These are phyloP conservation scores for Thelonectria olida DNA, from an alignment of 2,329 filamentous ascomycete genomes.

Conservation along the genomic window DNA sequence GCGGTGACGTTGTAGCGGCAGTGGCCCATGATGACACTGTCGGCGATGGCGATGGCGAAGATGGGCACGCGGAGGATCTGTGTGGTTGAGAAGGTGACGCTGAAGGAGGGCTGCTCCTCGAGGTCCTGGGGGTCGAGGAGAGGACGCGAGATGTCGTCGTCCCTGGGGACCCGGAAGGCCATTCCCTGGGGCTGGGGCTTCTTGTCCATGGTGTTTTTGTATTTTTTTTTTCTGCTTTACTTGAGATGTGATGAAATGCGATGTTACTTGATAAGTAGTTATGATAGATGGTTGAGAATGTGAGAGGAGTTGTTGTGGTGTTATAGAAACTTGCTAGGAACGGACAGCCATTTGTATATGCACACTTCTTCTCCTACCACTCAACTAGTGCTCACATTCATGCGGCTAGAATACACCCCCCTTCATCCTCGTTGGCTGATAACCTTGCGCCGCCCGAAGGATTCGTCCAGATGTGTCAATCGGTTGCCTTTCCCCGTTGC, in stretches of 20 bases:
- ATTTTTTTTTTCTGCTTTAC: too few relatives aligned
- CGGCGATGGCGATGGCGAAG: conserved; percentile 27
- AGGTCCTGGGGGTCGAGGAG: conserved; percentile 28
- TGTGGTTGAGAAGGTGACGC: conserved; percentile 29
- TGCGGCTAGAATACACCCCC: neutral
- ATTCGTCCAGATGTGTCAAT: neutral
- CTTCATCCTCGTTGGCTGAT: neutral
- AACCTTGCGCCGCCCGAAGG: neutral
- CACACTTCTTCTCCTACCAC: neutral
- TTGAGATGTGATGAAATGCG: neutral
- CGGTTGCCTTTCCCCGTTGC: neutral
- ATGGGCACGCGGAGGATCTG: conserved; percentile 24
- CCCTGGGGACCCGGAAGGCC: conserved; percentile 16
- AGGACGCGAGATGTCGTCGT: conserved; percentile 29
- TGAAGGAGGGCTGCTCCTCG: conserved; percentile 19
- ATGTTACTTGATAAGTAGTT: neutral
- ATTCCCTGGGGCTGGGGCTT: neutral
- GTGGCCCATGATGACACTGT: conserved; percentile 23
- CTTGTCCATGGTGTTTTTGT: neutral
- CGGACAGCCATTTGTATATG: neutral
- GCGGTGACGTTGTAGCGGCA: neutral
- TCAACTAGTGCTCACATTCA: neutral
- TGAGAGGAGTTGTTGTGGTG: neutral
- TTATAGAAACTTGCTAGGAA: neutral
- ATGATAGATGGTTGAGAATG: neutral